A percentile compares a stretch with the other conserved stretches of the same genome.
phyloP scores from a whole-genome alignment of 2,329 filamentous ascomycete genomes.

The Pezicula carpinea region DNA sequence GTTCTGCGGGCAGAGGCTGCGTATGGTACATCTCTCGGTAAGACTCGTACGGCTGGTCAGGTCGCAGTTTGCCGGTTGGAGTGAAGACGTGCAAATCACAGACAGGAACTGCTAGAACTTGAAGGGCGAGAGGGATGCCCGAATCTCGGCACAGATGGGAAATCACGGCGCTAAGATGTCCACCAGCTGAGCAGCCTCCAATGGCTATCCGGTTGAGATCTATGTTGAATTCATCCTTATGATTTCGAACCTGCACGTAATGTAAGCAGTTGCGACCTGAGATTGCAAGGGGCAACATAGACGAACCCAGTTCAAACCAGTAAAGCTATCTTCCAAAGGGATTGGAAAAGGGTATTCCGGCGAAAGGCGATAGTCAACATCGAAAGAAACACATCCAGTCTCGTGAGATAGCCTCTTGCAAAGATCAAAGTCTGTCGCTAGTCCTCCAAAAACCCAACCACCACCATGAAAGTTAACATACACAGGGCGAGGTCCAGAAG shows the following conservation, averaged over 20 bases:
- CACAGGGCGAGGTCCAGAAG: slow-evolving; percentile 28
- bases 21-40: slow-evolving; percentile 15
- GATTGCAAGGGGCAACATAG: background rate
- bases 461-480: slow-evolving; percentile 32
- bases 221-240: slow-evolving; percentile 15
- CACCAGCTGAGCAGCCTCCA: slow-evolving; percentile 16
- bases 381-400: slow-evolving; percentile 36
- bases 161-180: slow-evolving; percentile 14
- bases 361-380: slow-evolving; percentile 39
- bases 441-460: slow-evolving; percentile 37
- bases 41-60: slow-evolving; percentile 10
- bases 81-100: slow-evolving; percentile 10
- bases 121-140: slow-evolving; percentile 13
- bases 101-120: slow-evolving; percentile 14
- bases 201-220: slow-evolving; percentile 13
- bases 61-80: background rate
- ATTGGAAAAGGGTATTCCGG: slow-evolving; percentile 42
- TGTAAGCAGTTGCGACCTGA: background rate
- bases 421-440: slow-evolving; percentile 33
- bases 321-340: slow-evolving; percentile 38
- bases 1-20: slow-evolving; percentile 10
- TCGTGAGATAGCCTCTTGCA: slow-evolving; percentile 36
- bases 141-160: slow-evolving; percentile 14
- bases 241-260: background rate
- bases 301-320: slow-evolving; percentile 37